phyloP scores from a whole-genome alignment of 2,329 filamentous ascomycete genomes.

The Aspergillus calidoustus region DNA sequence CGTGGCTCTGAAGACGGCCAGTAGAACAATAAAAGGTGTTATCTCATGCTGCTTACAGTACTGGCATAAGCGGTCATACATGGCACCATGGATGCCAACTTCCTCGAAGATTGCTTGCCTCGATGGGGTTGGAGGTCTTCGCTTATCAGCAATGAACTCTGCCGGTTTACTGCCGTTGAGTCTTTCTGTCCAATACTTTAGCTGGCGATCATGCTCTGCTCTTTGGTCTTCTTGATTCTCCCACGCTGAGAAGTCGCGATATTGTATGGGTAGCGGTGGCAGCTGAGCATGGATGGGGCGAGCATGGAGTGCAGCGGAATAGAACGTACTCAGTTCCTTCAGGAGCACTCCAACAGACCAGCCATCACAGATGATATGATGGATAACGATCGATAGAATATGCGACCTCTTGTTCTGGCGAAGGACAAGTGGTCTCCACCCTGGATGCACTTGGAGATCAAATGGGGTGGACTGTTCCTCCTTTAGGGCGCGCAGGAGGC shows the following conservation, averaged over 20 bases:
- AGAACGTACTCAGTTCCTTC: neutral
- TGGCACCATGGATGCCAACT: neutral
- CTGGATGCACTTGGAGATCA: neutral
- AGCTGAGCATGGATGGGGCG: neutral
- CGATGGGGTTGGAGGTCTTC: neutral
- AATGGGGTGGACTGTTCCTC: constrained; percentile 9
- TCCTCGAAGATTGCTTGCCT: neutral
- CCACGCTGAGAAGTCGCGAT: constrained; percentile 14
- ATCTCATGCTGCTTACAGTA: neutral
- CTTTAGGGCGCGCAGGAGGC: neutral
- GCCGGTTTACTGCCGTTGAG: constrained; percentile 12
- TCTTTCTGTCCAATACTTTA: constrained; percentile 10
- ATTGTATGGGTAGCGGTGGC: constrained; percentile 4
- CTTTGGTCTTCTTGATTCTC: constrained; percentile 3
- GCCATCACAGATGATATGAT: constrained; percentile 14
- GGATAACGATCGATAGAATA: constrained; percentile 5
- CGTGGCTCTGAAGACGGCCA: constrained; percentile 12
- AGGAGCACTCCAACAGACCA: constrained; percentile 10
- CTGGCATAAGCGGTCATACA: neutral
- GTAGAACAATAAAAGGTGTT: constrained; percentile 6
- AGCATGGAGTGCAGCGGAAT: neutral
- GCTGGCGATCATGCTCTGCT: constrained; percentile 1
- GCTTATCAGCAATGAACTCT: constrained; percentile 9
- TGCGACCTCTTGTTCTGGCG: neutral
- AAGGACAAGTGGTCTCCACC: neutral